A percentile compares a stretch with the other conserved stretches of the same genome.
Evolutionary conservation across 1,284 basidiomycete species (phyloP).

Genomic region (Boletus subluridellus): DNA sequence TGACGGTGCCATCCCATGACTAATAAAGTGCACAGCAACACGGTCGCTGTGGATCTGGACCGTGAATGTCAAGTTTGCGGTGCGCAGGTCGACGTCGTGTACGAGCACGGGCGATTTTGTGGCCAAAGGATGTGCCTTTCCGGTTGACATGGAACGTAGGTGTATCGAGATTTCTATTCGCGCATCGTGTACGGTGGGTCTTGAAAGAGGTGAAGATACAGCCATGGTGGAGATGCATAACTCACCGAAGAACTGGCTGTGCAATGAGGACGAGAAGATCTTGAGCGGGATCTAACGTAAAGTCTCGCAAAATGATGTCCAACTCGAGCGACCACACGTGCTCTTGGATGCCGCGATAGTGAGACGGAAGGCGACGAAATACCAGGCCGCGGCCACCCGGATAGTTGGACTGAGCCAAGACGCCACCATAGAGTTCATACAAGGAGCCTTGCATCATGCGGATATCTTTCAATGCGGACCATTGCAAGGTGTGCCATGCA

Average conservation of each 20-base stretch:
- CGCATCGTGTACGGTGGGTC: constrained; percentile 13
- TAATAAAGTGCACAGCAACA: constrained; percentile 46
- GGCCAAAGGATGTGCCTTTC: constrained; percentile 45
- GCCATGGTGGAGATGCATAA: background rate
- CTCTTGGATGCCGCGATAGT: constrained; percentile 44
- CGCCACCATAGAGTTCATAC: constrained; percentile 61
- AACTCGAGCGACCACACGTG: constrained; percentile 47
- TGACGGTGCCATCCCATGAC: constrained; percentile 30
- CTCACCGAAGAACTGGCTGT: constrained; percentile 33
- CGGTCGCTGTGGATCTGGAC: constrained; percentile 50
- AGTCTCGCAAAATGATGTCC: constrained; percentile 49
- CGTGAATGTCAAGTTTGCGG: constrained; percentile 35
- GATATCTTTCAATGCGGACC: constrained; percentile 37
- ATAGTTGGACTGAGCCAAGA: constrained; percentile 47
- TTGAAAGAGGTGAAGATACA: constrained; percentile 10
- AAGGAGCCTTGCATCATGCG: constrained; percentile 40
- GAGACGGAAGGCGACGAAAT: constrained; percentile 52
- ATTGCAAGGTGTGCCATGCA: constrained; percentile 48
- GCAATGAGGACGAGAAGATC: constrained; percentile 56
- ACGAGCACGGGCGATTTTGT: constrained; percentile 34
- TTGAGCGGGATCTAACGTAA: constrained; percentile 60
- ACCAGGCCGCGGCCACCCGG: constrained; percentile 32
- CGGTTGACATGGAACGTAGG: constrained; percentile 46
- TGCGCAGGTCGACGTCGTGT: constrained; percentile 28
- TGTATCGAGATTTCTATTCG: constrained; percentile 37